Evolutionary conservation across 2,329 filamentous ascomycete genomes (phyloP), one percentile per base, ranked within the genome.

Genomic region (Colletotrichum siamense): DNA sequence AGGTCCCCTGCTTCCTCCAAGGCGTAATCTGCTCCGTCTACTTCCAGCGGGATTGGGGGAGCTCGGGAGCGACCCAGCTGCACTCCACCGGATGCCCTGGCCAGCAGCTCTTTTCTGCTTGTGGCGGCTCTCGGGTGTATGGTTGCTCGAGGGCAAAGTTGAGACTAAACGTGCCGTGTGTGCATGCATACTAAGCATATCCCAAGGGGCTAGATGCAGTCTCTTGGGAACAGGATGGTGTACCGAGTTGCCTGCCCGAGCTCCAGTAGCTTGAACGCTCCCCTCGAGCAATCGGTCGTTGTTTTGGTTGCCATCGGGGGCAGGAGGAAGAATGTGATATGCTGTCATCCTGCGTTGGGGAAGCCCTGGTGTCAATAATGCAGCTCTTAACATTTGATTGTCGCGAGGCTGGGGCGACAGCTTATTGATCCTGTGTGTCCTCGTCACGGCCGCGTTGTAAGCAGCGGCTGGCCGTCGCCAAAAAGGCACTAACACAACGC

Each of bases 1-100:
- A 57, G 71, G 66, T 34, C 63, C 75, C 75, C 67, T 75, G 75
- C 55, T 74, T 69, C 26, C 32, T 69, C 34, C 64, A 49, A 73
- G 64, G 64, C 57, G 44, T 52, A 70, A 52, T 44, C 61, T 59
- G 73, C 66, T 62, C 66, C 59, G 59, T 39, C 49, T 44, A 69
- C 52, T 57, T 55, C 34, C 57, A 70, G 34, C 55, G 57, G 32
- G 26, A 70, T 63, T 57, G 73, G 24, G 49, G 44, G 32, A 32
- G 69, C 57, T 73, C 69, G 57, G 57, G 64, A 59, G 68, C 63
- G 64, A 69, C 61, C 63, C 73, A 55, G 69, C 30, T 73, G 39
- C 39, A 16, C 70, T 74, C 69, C 68, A 72, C 73, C 32, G 36
- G n/a, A 22, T 64, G 49, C 44, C 34, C 36, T 66, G 62, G 36